These are phyloP conservation scores for Fusarium marasasianum DNA, from an alignment of 2,329 filamentous ascomycete genomes.

Conservation along the genomic window DNA sequence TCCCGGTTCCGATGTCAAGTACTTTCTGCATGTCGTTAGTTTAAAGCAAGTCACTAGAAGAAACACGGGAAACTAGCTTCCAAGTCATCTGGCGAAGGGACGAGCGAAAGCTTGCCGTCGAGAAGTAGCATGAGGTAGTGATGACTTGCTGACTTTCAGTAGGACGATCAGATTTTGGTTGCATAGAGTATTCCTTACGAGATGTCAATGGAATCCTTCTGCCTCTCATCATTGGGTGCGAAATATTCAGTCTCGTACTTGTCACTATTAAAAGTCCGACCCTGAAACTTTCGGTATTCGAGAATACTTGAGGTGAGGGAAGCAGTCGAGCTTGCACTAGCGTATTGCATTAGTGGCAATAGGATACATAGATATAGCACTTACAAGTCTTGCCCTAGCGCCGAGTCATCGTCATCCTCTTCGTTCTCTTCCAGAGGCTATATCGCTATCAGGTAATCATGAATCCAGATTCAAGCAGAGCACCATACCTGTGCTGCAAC, in stretches of 20 bases:
- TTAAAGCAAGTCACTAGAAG: accelerated
- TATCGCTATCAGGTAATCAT: background rate
- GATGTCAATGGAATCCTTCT: constrained; percentile 12
- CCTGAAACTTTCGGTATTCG: constrained; percentile 4
- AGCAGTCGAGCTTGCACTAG: background rate
- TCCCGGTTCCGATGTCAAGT: background rate
- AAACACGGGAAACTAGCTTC: background rate
- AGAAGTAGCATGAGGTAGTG: background rate
- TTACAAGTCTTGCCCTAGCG: background rate
- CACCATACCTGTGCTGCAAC: background rate
- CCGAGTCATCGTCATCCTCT: background rate
- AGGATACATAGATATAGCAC: accelerated
- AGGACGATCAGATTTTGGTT: background rate
- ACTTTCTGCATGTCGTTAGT: background rate
- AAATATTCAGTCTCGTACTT: background rate
- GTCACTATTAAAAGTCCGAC: constrained; percentile 2
- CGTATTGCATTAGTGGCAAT: background rate
- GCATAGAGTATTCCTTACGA: background rate
- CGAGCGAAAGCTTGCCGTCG: background rate
- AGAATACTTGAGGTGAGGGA: constrained; percentile 12
- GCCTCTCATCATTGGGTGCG: constrained; percentile 7
- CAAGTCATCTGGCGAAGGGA: background rate
- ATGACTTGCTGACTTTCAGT: background rate
- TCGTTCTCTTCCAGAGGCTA: background rate
- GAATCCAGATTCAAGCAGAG: background rate